These are phyloP conservation scores for Eimeria sp. DNA, from an alignment of 169 alveolate species.

Conservation along the genomic window DNA sequence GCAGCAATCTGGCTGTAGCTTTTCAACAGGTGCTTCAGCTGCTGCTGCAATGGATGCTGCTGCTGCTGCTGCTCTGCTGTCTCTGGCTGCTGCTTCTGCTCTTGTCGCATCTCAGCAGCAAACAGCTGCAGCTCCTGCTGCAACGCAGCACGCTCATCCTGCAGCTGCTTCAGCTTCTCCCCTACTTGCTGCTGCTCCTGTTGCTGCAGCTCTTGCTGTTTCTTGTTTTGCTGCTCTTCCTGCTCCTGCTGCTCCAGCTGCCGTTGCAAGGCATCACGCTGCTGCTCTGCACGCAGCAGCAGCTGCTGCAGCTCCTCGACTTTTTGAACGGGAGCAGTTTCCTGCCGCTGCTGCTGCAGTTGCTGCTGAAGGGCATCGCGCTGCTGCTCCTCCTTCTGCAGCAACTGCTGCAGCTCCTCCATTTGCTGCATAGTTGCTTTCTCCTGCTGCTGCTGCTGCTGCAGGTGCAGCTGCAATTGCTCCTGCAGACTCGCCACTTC, in stretches of 20 bases:
- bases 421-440: background rate
- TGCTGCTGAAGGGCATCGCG: constrained; percentile 31
- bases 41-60: constrained; percentile 9
- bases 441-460: constrained; percentile 26
- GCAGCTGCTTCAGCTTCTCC: constrained; percentile 8
- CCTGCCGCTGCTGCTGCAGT: constrained; percentile 12
- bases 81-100: constrained; percentile 45
- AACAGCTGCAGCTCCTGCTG: constrained; percentile 36
- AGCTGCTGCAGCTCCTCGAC: constrained; percentile 11
- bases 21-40: background rate
- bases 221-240: background rate
- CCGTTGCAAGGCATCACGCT: background rate
- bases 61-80: background rate
- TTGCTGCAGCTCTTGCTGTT: background rate
- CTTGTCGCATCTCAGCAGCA: background rate
- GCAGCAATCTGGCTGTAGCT: background rate
- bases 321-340: background rate
- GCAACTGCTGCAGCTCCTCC: constrained; percentile 37
- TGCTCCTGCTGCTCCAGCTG: constrained; percentile 42
- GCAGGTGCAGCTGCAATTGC: background rate
- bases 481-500: background rate
- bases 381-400: constrained; percentile 43
- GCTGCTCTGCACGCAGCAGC: constrained; percentile 2
- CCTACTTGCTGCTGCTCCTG: constrained; percentile 3
- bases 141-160: constrained; percentile 4